These are phyloP conservation scores for Nothophytophthora sp. DNA, from an alignment of 352 stramenopile species.

Conservation along the genomic window DNA sequence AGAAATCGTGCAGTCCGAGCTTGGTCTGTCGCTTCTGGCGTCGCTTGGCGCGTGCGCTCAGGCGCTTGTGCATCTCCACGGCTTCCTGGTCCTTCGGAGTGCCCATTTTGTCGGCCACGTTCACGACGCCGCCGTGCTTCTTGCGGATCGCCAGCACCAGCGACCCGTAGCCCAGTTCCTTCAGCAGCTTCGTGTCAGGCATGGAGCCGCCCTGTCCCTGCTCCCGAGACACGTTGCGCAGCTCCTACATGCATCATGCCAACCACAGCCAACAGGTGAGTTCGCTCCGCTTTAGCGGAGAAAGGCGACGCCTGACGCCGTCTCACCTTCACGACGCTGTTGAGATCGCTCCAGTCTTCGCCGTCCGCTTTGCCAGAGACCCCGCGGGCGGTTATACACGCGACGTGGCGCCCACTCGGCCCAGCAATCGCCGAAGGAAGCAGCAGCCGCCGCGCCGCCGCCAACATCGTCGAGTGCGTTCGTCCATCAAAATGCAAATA, in stretches of 20 bases:
- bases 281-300: neutral
- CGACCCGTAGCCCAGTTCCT: constrained; percentile 58
- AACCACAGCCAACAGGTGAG: constrained; percentile 4
- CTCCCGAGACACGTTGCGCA: constrained; percentile 59
- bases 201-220: constrained; percentile 40
- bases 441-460: constrained; percentile 21
- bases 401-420: neutral
- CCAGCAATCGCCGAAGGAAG: constrained; percentile 5
- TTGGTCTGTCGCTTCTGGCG: constrained; percentile 55
- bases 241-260: constrained; percentile 34
- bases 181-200: constrained; percentile 74
- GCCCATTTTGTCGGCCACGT: constrained; percentile 61
- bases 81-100: constrained; percentile 31
- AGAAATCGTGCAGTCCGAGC: constrained; percentile 70
- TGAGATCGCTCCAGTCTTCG: constrained; percentile 62
- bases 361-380: constrained; percentile 8
- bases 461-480: constrained; percentile 7
- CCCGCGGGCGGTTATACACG: neutral
- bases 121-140: constrained; percentile 76
- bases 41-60: constrained; percentile 61
- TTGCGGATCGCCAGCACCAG: constrained; percentile 81
- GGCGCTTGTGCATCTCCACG: constrained; percentile 71
- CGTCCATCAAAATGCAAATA: no score
- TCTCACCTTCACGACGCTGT: constrained; percentile 60
- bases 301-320: constrained; percentile 1